Evolutionary conservation across 2,329 filamentous ascomycete species (phyloP).

Genomic region (Apiospora koreana): DNA sequence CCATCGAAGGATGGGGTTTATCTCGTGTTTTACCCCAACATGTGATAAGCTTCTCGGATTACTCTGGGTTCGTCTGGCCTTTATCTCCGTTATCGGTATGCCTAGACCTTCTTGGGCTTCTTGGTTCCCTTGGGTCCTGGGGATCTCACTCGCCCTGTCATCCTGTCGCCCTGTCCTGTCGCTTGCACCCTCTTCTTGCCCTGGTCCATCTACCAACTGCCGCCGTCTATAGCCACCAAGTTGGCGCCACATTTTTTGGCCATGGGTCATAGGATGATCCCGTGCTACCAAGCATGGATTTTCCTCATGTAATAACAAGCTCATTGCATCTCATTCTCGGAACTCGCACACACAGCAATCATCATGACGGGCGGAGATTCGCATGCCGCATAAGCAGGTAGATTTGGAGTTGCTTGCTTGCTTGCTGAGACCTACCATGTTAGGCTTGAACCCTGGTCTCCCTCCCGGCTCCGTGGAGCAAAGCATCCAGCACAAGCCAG

Average conservation of each 20-base stretch:
- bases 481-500: neutral
- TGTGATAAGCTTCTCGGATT: constrained; percentile 12
- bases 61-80: neutral
- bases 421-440: neutral
- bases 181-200: neutral
- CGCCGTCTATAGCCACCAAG: neutral
- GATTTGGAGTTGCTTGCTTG: neutral
- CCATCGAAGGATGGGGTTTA: constrained; percentile 5
- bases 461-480: neutral
- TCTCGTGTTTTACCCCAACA: constrained; percentile 5
- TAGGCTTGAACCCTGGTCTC: neutral
- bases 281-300: neutral
- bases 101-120: neutral
- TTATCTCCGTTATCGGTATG: constrained; percentile 16
- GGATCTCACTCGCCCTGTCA: no score
- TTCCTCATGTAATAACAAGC: constrained; percentile 14
- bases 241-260: neutral
- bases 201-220: neutral
- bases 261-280: constrained; percentile 4
- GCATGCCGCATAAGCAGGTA: neutral
- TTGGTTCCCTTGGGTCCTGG: neutral
- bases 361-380: neutral
- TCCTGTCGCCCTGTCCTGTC: no score
- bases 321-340: neutral
- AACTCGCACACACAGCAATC: neutral